Conservation (phyloP, 2,329 filamentous ascomycete genomes). For the Monosporascus sp. region DNA sequence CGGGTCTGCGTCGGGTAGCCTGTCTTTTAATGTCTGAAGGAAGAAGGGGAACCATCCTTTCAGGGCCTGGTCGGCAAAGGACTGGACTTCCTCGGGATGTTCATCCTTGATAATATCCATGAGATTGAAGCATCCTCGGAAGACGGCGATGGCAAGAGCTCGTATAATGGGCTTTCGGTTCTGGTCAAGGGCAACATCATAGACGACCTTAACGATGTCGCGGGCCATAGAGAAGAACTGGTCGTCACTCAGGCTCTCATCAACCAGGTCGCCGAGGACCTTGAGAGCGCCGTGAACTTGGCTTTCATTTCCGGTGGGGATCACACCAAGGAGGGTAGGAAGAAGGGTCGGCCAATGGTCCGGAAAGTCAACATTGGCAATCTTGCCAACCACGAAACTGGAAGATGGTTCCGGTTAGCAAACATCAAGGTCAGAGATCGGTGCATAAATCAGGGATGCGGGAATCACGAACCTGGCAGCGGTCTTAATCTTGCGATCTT, state of each 20-base stretch:
- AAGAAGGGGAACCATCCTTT: conserved; percentile 88
- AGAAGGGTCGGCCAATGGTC: conserved; percentile 91
- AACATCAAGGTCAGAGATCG: neutral
- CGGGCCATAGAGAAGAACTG: conserved; percentile 90
- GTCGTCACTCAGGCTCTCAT: conserved; percentile 87
- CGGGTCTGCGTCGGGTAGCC: conserved; percentile 62
- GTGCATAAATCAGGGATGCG: neutral
- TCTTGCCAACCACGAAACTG: conserved; percentile 79
- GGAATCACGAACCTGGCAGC: conserved; percentile 65
- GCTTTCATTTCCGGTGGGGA: conserved; percentile 67
- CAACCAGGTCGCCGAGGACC: conserved; percentile 83
- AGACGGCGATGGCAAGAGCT: conserved; percentile 82
- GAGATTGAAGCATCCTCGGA: conserved; percentile 87
- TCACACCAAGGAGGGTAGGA: conserved; percentile 69
- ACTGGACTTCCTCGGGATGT: conserved; percentile 77
- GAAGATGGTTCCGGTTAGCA: conserved; percentile 6
- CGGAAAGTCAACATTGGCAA: conserved; percentile 88
- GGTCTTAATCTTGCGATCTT: conserved; percentile 80
- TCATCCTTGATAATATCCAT: conserved; percentile 96
- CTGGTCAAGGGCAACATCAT: conserved; percentile 73
- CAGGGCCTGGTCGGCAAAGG: conserved; percentile 82
- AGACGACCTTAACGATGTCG: conserved; percentile 78
- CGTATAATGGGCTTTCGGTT: conserved; percentile 69
- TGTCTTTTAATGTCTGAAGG: conserved; percentile 67
- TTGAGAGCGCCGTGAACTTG: conserved; percentile 87